Evolutionary conservation across 2,329 filamentous ascomycete genomes (phyloP).

Genomic region (Arthrobotrys entomopaga): DNA sequence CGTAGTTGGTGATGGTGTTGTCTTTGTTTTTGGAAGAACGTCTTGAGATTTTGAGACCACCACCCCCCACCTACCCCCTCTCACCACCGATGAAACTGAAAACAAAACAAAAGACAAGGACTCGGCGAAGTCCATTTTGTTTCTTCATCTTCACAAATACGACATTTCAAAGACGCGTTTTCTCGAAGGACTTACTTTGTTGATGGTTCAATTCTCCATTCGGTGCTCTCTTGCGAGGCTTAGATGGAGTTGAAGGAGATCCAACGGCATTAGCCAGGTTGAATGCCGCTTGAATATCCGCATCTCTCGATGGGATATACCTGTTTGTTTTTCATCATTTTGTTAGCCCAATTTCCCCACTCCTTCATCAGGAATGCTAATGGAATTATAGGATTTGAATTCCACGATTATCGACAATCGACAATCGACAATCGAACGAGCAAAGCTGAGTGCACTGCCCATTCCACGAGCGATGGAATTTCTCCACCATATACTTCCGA

Average conservation of each 20-base stretch:
- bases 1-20: constrained; percentile 21
- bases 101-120: constrained; percentile 24
- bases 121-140: neutral
- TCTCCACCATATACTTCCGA: neutral
- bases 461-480: neutral
- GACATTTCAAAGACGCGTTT: constrained; percentile 17
- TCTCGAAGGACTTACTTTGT: constrained; percentile 72
- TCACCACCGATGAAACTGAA: neutral
- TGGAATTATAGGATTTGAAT: neutral
- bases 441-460: neutral
- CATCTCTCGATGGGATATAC: constrained; percentile 93
- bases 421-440: neutral
- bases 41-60: constrained; percentile 20
- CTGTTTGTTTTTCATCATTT: constrained; percentile 65
- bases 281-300: constrained; percentile 92
- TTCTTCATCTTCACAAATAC: neutral
- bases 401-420: neutral
- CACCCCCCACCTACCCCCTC: constrained; percentile 4
- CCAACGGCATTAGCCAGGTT: constrained; percentile 90
- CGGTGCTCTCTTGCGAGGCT: constrained; percentile 82
- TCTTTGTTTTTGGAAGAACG: neutral
- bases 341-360: constrained; percentile 8
- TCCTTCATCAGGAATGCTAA: constrained; percentile 9
- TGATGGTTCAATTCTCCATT: constrained; percentile 95
- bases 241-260: constrained; percentile 89